Evolutionary conservation across 1,284 basidiomycete species (phyloP).

Genomic region (Pseudozyma tsukubaensis): DNA sequence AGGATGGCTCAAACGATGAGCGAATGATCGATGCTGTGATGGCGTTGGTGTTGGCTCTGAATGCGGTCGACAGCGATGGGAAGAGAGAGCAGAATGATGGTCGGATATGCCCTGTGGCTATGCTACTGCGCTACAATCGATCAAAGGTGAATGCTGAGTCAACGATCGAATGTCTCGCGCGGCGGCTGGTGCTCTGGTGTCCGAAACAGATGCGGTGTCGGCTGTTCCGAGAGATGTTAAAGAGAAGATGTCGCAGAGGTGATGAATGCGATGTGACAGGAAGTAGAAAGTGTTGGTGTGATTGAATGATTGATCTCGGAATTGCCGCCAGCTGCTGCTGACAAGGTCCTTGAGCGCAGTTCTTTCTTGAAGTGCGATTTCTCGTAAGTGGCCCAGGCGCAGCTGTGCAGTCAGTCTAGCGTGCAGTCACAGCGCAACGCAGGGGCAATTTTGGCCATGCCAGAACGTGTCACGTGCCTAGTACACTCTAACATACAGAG

Average conservation of each 20-base stretch:
- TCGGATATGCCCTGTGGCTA: neutral
- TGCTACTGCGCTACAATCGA: neutral
- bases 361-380: neutral
- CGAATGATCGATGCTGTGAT: neutral
- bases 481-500: neutral
- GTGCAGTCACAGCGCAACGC: neutral
- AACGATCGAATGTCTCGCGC: neutral
- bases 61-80: neutral
- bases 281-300: conserved; percentile 1
- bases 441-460: conserved; percentile 4
- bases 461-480: neutral
- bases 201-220: neutral
- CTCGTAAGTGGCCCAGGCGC: conserved; percentile 1
- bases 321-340: neutral
- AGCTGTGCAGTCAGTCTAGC: neutral
- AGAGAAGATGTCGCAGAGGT: neutral
- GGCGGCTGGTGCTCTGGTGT: neutral
- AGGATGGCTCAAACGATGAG: neutral
- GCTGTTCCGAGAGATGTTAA: neutral
- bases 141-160: neutral
- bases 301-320: neutral
- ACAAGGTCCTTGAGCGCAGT: neutral
- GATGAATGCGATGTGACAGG: neutral
- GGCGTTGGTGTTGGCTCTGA: neutral
- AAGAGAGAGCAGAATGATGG: neutral